Base-by-base conservation (phyloP, 2,329 filamentous ascomycete species). In the Scedosporium aurantiacum region DNA sequence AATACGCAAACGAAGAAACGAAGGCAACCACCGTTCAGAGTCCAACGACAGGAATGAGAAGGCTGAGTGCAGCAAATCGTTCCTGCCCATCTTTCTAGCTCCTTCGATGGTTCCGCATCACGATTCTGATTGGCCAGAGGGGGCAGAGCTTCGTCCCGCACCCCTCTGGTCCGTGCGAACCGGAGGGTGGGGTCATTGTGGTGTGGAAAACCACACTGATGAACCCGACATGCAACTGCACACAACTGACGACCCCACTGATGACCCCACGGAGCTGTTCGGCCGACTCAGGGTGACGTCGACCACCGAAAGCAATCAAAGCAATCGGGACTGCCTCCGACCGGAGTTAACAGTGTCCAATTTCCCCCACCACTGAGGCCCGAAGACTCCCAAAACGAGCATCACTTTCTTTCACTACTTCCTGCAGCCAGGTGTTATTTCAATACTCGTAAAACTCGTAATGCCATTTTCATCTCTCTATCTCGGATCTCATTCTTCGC, bases 1-100 rank as follows among this genome's bases (percentile, higher is more conserved):
- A 67, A 55, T 61, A 63, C 62, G 37, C 64, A 65, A 63, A 59
- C 64, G 63, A 59, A 64, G 67, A 65, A 63, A 59, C 64, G 63
- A 59, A 64, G 67, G 52, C 64, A 64, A 68, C 66, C 63, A 60
- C 52, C 68, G 65, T 67, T 69, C 68, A 68, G 61, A 63, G 63
- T 65, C 60, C 47, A 21, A 32, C 12, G 28, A 52, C 50, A 37
- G 23, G 16, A 52, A 61, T 41, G 50, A 56, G 43, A 21, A 63
- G 58, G 58, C 59, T 54, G 47, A 50, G 56, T 52, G 56, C 64
- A 65, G 63, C 63, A 63, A 66, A 66, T 65, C 65, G 67, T 64
- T 66, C 66, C 61, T 56, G 55, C 59, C 54, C 63, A 68, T 67
- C 69, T 68, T 76, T 76, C 74, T 76, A 76, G 74, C 71, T 75